Evolutionary conservation across 2,329 filamentous ascomycete species (phyloP).

Genomic region (Arthrinium phaeospermum): DNA sequence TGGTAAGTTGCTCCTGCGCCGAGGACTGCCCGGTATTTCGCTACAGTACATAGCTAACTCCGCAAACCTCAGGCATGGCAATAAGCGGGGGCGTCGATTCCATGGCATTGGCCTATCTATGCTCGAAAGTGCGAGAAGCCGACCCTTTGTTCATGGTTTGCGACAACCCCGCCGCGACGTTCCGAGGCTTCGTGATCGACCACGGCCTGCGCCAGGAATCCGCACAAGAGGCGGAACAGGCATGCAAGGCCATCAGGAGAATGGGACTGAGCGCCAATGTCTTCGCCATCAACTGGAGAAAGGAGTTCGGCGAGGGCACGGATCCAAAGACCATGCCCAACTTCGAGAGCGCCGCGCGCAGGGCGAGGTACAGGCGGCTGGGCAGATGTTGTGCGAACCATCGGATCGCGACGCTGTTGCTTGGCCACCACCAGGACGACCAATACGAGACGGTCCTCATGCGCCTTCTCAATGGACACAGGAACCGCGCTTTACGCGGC

Average conservation of each 20-base stretch:
- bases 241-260: slow-evolving; percentile 42
- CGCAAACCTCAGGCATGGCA: slow-evolving; percentile 66
- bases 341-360: slow-evolving; percentile 79
- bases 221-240: slow-evolving; percentile 54
- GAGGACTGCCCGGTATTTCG: background rate
- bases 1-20: slow-evolving; percentile 41
- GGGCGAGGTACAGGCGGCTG: slow-evolving; percentile 73
- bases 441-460: slow-evolving; percentile 89
- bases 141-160: slow-evolving; percentile 46
- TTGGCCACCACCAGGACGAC: slow-evolving; percentile 90
- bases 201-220: slow-evolving; percentile 63
- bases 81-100: slow-evolving; percentile 95
- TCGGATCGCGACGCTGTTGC: slow-evolving; percentile 65
- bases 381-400: slow-evolving; percentile 62
- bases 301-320: slow-evolving; percentile 33
- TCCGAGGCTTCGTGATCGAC: slow-evolving; percentile 60
- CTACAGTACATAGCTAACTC: background rate
- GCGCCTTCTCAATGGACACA: slow-evolving; percentile 72
- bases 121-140: slow-evolving; percentile 51
- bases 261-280: slow-evolving; percentile 42
- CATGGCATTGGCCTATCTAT: slow-evolving; percentile 89
- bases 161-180: slow-evolving; percentile 49
- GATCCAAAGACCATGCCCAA: slow-evolving; percentile 57
- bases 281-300: slow-evolving; percentile 56
- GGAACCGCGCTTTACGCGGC: slow-evolving; percentile 72